A percentile compares a stretch with the other conserved stretches of the same genome.
These are phyloP conservation scores for Pseudisothecium myosuroides DNA, from an alignment of 225 moss, liverwort and hornwort species.

Conservation along the genomic window DNA sequence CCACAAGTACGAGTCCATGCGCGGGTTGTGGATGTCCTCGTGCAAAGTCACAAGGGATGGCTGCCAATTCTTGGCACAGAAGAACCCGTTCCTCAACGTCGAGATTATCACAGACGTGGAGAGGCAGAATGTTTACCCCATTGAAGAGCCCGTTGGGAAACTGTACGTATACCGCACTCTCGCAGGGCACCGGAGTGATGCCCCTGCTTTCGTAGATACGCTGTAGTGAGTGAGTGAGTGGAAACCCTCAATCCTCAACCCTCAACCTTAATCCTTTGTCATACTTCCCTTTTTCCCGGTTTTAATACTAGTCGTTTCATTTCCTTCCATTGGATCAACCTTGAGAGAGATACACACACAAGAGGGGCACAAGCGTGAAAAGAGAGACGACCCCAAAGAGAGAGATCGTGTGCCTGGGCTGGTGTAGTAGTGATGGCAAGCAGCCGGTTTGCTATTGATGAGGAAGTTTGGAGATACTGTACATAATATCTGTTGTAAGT, in stretches of 20 bases:
- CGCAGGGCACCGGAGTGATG: slow-evolving; percentile 38
- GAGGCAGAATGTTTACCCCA: neutral
- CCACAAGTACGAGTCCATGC: slow-evolving; percentile 40
- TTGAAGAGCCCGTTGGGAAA: slow-evolving; percentile 18
- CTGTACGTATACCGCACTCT: slow-evolving; percentile 52
- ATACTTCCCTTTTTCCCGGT: neutral
- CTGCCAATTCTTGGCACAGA: slow-evolving; percentile 36
- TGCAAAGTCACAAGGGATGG: slow-evolving; percentile 28
- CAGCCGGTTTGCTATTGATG: slow-evolving; percentile 11
- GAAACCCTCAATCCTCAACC: neutral
- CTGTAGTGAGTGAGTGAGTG: slow-evolving; percentile 8
- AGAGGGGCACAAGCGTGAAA: neutral
- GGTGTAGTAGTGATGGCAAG: neutral
- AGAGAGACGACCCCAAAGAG: neutral
- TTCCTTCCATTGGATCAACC: slow-evolving; percentile 19
- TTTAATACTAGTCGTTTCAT: slow-evolving; percentile 13
- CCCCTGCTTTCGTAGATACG: slow-evolving; percentile 37
- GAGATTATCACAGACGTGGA: slow-evolving; percentile 28
- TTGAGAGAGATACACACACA: slow-evolving; percentile 8
- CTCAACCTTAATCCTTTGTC: neutral
- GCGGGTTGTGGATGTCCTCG: slow-evolving; percentile 37
- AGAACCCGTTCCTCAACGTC: slow-evolving; percentile 25
- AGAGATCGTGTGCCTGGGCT: neutral
- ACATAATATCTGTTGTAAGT: slow-evolving; percentile 48
- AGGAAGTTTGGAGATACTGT: slow-evolving; percentile 36